phyloP scores from a whole-genome alignment of 139 green algal genomes.

The Trebouxia sp. region DNA sequence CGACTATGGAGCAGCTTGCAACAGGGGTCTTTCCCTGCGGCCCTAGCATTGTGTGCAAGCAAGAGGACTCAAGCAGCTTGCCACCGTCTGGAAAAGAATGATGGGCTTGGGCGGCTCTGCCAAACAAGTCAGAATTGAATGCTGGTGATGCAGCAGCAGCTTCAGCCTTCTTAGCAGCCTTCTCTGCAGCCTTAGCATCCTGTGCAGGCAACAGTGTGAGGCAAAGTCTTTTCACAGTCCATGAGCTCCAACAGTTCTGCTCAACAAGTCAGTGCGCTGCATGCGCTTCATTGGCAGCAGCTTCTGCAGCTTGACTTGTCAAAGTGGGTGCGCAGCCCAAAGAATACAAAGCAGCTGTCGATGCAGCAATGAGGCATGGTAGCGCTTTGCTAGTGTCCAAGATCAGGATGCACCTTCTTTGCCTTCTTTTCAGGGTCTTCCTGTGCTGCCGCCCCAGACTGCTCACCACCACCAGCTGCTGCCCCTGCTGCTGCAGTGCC shows the following conservation, averaged over 20 bases:
- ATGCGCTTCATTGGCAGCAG: constrained; percentile 61
- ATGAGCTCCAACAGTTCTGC: not conserved
- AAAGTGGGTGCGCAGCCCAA: not conserved
- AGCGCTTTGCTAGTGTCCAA: not conserved
- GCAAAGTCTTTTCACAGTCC: not conserved
- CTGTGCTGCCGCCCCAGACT: not conserved
- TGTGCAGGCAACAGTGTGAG: constrained; percentile 21
- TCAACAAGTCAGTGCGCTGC: constrained; percentile 19
- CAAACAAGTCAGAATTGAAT: not conserved
- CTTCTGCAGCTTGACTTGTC: constrained; percentile 32
- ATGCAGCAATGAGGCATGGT: not conserved
- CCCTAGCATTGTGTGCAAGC: not conserved
- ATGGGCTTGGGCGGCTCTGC: not conserved
- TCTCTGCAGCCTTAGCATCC: constrained; percentile 81
- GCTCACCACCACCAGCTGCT: not conserved
- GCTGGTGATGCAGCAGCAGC: constrained; percentile 35
- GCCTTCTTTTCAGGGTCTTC: constrained; percentile 41
- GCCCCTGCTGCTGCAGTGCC: not conserved
- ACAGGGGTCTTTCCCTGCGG: not conserved
- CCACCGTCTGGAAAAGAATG: not conserved
- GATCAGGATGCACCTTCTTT: constrained; percentile 39
- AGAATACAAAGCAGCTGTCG: not conserved
- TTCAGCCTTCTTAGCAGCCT: constrained; percentile 65
- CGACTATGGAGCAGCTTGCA: not conserved
- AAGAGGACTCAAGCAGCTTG: not conserved